A percentile compares a stretch with the other conserved stretches of the same genome.
phyloP scores from a whole-genome alignment of 2,329 filamentous ascomycete genomes.

The Biscogniauxia mediterranea region DNA sequence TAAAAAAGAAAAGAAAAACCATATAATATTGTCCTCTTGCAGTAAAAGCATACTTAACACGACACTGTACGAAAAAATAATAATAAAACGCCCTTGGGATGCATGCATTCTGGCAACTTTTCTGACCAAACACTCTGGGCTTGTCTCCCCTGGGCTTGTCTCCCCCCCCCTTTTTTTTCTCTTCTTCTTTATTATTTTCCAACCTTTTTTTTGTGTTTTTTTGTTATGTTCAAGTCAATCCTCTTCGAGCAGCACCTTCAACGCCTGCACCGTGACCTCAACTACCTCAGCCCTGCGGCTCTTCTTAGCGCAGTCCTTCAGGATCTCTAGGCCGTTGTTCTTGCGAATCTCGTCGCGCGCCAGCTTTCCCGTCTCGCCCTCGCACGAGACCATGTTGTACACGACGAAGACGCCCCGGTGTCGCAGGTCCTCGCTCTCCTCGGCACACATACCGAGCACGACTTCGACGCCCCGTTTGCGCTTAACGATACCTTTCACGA shows the following conservation, averaged over 20 bases:
- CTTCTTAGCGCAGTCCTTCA: slow-evolving; percentile 70
- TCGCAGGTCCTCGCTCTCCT: slow-evolving; percentile 66
- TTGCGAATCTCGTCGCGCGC: slow-evolving; percentile 60
- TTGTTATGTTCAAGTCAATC: background rate
- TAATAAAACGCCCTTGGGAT: too few species aligned
- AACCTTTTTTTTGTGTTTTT: background rate
- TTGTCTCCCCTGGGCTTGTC: too few species aligned
- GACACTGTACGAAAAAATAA: too few species aligned
- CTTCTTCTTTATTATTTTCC: too few species aligned
- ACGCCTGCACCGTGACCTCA: slow-evolving; percentile 66
- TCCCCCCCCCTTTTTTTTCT: background rate
- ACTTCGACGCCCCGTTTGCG: slow-evolving; percentile 70
- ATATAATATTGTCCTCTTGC: too few species aligned
- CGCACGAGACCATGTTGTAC: slow-evolving; percentile 67
- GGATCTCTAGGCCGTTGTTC: slow-evolving; percentile 61
- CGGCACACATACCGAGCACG: slow-evolving; percentile 76
- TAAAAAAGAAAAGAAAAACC: too few species aligned
- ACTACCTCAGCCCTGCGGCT: slow-evolving; percentile 68
- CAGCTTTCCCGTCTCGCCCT: slow-evolving; percentile 62
- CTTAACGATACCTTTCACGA: slow-evolving; percentile 68
- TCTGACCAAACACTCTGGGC: too few species aligned
- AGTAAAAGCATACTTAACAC: too few species aligned
- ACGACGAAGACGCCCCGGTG: slow-evolving; percentile 75
- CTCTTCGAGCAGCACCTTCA: slow-evolving; percentile 63
- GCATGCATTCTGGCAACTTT: too few species aligned